These are phyloP conservation scores for Ehretia macrophylla DNA, from an alignment of 257 asterid species.

Conservation along the genomic window DNA sequence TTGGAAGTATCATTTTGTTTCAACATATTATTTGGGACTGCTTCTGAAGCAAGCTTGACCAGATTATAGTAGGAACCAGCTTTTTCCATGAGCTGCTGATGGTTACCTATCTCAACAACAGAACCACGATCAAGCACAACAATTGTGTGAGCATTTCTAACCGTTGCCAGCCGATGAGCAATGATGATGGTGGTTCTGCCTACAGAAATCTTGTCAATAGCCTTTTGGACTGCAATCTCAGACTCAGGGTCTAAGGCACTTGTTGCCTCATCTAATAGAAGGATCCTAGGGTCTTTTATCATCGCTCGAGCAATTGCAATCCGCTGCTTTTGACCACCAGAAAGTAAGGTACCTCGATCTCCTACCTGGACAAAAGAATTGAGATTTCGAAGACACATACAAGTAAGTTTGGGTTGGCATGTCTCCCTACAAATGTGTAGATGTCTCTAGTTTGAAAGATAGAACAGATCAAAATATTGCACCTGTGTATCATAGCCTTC, in stretches of 20 bases:
- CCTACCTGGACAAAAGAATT: conserved; percentile 50
- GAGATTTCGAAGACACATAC: conserved; percentile 1
- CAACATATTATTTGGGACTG: conserved; percentile 34
- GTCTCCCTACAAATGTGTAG: background rate
- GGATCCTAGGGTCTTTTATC: conserved; percentile 66
- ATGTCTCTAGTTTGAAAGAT: background rate
- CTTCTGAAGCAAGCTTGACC: conserved; percentile 66
- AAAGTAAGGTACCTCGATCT: conserved; percentile 70
- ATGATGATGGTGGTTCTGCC: conserved; percentile 68
- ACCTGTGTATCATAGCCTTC: conserved; percentile 81
- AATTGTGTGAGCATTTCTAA: conserved; percentile 59
- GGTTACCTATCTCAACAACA: conserved; percentile 66
- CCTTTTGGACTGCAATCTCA: conserved; percentile 62
- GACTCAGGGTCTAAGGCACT: conserved; percentile 81
- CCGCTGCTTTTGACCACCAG: conserved; percentile 88
- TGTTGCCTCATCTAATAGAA: conserved; percentile 82
- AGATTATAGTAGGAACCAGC: conserved; percentile 56
- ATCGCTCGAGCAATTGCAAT: conserved; percentile 85
- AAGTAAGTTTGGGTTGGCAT: background rate
- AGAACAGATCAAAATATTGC: background rate
- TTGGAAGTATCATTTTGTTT: conserved; percentile 21
- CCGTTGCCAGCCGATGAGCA: conserved; percentile 80
- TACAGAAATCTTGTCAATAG: conserved; percentile 63
- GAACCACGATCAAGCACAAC: conserved; percentile 64
- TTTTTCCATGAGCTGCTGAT: conserved; percentile 55